A percentile compares a stretch with the other conserved stretches of the same genome.
These are phyloP conservation scores for Aspergillus proliferans DNA, from an alignment of 2,329 filamentous ascomycete genomes.

Conservation along the genomic window DNA sequence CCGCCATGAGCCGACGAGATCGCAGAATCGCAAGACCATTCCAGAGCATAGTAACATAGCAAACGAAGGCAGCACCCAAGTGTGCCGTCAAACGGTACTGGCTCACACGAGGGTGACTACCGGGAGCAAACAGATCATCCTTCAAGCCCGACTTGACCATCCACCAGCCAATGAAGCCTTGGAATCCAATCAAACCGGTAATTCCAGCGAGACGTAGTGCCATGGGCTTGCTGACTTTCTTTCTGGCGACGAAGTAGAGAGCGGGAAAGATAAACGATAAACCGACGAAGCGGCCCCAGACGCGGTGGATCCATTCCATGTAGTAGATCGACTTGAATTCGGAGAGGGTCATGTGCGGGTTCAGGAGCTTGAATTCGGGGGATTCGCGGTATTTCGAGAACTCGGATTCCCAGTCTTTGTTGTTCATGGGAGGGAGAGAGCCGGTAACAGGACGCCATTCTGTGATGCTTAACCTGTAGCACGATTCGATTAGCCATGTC, in stretches of 20 bases:
- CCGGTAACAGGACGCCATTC: constrained; percentile 98
- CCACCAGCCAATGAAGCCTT: constrained; percentile 97
- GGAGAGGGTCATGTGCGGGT: constrained; percentile 82
- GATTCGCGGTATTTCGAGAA: constrained; percentile 89
- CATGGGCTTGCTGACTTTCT: constrained; percentile 72
- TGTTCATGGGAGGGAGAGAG: constrained; percentile 72
- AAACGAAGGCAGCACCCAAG: constrained; percentile 81
- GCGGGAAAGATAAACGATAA: constrained; percentile 84
- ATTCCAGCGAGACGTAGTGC: constrained; percentile 73
- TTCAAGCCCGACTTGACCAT: constrained; percentile 97
- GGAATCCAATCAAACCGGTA: constrained; percentile 82
- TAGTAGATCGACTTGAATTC: constrained; percentile 99
- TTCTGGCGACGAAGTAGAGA: constrained; percentile 76
- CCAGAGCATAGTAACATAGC: constrained; percentile 91
- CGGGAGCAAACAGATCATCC: constrained; percentile 89
- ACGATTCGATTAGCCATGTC: constrained; percentile 5
- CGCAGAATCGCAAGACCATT: constrained; percentile 80
- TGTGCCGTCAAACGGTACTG: constrained; percentile 92
- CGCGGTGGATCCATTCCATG: constrained; percentile 96
- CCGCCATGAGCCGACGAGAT: constrained; percentile 62
- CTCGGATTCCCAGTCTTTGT: constrained; percentile 81
- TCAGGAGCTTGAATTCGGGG: constrained; percentile 86
- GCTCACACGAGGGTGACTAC: constrained; percentile 82
- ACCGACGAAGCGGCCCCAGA: constrained; percentile 91
- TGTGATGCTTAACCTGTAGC: constrained; percentile 78